Conservation (phyloP, 345 rosid species). For the Iberis pinnata region DNA sequence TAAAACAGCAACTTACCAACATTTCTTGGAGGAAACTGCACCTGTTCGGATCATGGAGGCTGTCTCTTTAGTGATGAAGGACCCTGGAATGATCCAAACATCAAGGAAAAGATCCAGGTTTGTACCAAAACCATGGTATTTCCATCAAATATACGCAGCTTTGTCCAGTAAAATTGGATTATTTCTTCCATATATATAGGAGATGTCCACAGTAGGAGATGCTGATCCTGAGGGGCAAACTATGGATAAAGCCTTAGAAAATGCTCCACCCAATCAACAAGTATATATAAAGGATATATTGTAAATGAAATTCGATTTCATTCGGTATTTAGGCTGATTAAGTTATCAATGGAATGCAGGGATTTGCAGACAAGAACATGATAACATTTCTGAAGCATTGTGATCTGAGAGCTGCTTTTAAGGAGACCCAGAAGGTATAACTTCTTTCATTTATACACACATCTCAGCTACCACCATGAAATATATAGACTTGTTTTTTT, state of each 20-base stretch:
- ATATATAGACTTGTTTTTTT: no score
- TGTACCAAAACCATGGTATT: background rate
- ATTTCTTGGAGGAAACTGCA: constrained; percentile 86
- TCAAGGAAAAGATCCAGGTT: constrained; percentile 40
- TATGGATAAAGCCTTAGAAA: constrained; percentile 9
- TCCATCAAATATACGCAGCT: constrained; percentile 5
- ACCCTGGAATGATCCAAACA: constrained; percentile 79
- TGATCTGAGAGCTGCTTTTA: constrained; percentile 13
- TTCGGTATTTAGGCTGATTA: background rate
- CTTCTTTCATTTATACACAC: no score
- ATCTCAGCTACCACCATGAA: no score
- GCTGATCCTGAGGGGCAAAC: constrained; percentile 11
- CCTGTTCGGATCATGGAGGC: constrained; percentile 67
- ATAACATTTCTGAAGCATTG: constrained; percentile 6
- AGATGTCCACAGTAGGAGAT: constrained; percentile 6
- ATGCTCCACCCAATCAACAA: background rate
- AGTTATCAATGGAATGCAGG: constrained; percentile 24
- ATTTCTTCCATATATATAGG: background rate
- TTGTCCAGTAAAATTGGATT: background rate
- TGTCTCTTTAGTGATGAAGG: constrained; percentile 78
- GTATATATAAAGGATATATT: background rate
- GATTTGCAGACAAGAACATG: background rate
- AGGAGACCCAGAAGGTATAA: no score
- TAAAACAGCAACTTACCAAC: constrained; percentile 79
- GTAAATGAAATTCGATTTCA: background rate